Evolutionary conservation across 2,329 filamentous ascomycete species (phyloP).

Genomic region (Fusarium luffae): DNA sequence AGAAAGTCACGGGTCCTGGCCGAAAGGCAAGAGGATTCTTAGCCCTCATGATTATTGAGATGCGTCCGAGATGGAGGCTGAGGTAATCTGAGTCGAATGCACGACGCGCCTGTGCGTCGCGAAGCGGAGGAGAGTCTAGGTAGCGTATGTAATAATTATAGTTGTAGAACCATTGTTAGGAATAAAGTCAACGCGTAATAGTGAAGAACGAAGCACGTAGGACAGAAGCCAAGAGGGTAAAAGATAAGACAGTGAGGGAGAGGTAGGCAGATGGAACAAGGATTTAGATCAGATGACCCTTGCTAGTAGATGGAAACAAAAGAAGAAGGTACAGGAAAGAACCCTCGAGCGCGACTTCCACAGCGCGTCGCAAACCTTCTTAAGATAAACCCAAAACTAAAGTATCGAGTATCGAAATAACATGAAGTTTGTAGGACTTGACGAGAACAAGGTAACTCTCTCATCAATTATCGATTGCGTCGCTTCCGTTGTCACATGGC

Average conservation of each 20-base stretch:
- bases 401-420: slow-evolving; percentile 6
- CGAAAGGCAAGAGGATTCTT: slow-evolving; percentile 78
- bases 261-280: slow-evolving; percentile 15
- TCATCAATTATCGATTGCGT: slow-evolving; percentile 16
- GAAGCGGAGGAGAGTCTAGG: slow-evolving; percentile 2
- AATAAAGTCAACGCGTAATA: slow-evolving; percentile 12
- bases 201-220: slow-evolving; percentile 23
- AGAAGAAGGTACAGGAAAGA: slow-evolving; percentile 20
- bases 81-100: slow-evolving; percentile 13
- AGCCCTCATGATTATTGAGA: slow-evolving; percentile 37
- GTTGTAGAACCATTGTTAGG: slow-evolving; percentile 29
- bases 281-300: slow-evolving; percentile 25
- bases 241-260: slow-evolving; percentile 35
- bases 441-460: slow-evolving; percentile 22
- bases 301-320: slow-evolving; percentile 16
- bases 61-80: slow-evolving; percentile 10
- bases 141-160: slow-evolving; percentile 7
- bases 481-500: slow-evolving; percentile 41
- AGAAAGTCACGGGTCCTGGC: slow-evolving; percentile 82
- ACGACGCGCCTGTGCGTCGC: slow-evolving; percentile 20
- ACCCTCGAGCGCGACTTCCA: slow-evolving; percentile 21
- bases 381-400: neutral
- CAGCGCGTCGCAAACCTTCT: slow-evolving; percentile 6
- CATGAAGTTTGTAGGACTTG: slow-evolving; percentile 30
- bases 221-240: slow-evolving; percentile 15